A percentile compares a stretch with the other conserved stretches of the same genome.
These are phyloP conservation scores for Fonsecaea multimorphosa DNA, from an alignment of 2,329 filamentous ascomycete genomes.

Conservation along the genomic window DNA sequence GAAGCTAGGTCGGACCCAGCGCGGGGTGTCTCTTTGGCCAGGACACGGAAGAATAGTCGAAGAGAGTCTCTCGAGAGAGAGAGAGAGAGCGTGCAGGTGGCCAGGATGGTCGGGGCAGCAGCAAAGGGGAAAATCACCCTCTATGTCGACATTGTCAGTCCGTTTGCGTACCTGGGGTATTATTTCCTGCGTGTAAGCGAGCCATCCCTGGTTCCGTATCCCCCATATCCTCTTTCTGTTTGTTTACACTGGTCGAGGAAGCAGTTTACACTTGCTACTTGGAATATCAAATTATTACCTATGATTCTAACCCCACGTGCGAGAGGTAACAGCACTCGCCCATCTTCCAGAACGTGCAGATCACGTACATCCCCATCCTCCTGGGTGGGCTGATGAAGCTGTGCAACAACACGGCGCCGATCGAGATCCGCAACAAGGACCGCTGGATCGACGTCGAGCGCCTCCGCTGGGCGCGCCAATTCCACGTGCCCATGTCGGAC, in stretches of 20 bases:
- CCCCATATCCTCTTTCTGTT: no score
- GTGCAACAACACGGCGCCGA: conserved; percentile 61
- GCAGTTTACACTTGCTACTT: no score
- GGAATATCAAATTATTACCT: no score
- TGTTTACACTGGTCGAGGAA: no score
- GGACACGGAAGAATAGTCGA: no score
- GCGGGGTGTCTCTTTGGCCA: no score
- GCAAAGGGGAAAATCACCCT: conserved; percentile 58
- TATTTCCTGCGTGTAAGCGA: conserved; percentile 59
- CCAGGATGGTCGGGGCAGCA: neutral
- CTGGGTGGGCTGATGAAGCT: conserved; percentile 65
- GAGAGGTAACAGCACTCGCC: conserved; percentile 56
- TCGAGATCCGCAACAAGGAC: conserved; percentile 66
- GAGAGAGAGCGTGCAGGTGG: no score
- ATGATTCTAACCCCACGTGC: no score
- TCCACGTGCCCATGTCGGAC: conserved; percentile 60
- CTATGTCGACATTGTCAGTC: conserved; percentile 65
- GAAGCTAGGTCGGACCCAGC: no score
- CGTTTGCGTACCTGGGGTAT: conserved; percentile 67
- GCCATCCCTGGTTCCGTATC: no score
- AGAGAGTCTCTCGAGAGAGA: no score
- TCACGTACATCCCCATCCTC: conserved; percentile 65
- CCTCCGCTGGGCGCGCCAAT: conserved; percentile 58
- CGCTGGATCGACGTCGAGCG: conserved; percentile 63
- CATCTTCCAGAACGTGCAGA: conserved; percentile 60